phyloP scores from a whole-genome alignment of 2,329 filamentous ascomycete species.

The Leptodontidium sp. region DNA sequence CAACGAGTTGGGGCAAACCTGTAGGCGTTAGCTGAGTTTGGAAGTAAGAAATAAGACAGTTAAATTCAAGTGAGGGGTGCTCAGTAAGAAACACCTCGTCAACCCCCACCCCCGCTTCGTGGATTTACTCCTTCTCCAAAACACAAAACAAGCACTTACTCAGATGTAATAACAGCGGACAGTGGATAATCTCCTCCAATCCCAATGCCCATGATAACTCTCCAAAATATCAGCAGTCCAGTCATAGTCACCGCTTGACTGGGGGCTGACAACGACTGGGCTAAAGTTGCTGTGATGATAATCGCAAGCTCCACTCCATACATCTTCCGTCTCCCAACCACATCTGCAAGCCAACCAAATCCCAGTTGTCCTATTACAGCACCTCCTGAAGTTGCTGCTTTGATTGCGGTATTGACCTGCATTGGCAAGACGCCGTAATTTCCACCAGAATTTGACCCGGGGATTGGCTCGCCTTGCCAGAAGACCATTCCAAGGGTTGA shows the following conservation, averaged over 20 bases:
- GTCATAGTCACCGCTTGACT: conserved; percentile 68
- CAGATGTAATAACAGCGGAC: conserved; percentile 75
- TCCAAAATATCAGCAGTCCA: conserved; percentile 80
- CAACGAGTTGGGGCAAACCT: conserved; percentile 83
- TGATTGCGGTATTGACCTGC: conserved; percentile 80
- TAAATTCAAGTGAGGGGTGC: background rate
- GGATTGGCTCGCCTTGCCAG: conserved; percentile 61
- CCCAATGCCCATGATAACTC: conserved; percentile 80
- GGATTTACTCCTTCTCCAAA: too few relatives aligned
- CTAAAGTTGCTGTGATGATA: conserved; percentile 81
- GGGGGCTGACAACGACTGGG: conserved; percentile 70
- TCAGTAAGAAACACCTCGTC: background rate
- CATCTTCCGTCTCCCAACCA: conserved; percentile 78
- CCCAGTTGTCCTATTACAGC: conserved; percentile 84
- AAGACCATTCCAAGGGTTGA: conserved; percentile 44
- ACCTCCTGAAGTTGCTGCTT: conserved; percentile 83
- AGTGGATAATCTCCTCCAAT: conserved; percentile 87
- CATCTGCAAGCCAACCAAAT: conserved; percentile 81
- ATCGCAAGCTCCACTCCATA: conserved; percentile 82
- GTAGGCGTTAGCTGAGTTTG: background rate
- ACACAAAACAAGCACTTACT: conserved; percentile 51
- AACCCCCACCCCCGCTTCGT: background rate
- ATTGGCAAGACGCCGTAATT: conserved; percentile 65
- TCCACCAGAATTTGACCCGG: conserved; percentile 17
- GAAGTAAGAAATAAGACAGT: background rate